phyloP scores from a whole-genome alignment of 495 filamentous ascomycete species.

The Cairneyella variabilis region DNA sequence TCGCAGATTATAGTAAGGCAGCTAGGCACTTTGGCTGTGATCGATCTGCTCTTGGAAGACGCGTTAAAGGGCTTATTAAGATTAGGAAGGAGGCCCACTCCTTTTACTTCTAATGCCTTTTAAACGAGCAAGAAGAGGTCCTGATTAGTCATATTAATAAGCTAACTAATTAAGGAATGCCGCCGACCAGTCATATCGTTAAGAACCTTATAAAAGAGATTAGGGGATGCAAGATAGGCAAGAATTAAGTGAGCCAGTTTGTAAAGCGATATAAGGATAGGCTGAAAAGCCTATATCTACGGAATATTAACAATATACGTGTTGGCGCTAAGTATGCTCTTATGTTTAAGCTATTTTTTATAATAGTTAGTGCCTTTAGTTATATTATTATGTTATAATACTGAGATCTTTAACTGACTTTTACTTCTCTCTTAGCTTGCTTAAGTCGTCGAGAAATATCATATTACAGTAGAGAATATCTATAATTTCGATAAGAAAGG shows the following conservation, averaged over 20 bases:
- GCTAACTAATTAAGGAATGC: slow-evolving; percentile 7
- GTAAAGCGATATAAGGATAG: not conserved
- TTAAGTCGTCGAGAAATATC: too few species aligned
- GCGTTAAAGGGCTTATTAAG: not conserved
- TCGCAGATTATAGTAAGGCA: not conserved
- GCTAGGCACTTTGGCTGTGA: not conserved
- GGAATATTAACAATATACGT: slow-evolving; percentile 13
- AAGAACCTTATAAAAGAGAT: slow-evolving; percentile 15
- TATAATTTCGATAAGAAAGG: too few species aligned
- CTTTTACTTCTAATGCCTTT: slow-evolving; percentile 3
- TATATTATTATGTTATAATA: not conserved
- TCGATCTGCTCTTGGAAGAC: not conserved
- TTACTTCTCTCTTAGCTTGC: too few species aligned
- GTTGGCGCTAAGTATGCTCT: not conserved
- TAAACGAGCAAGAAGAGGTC: not conserved
- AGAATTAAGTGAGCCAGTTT: slow-evolving; percentile 13
- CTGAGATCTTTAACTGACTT: too few species aligned
- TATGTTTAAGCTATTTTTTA: slow-evolving; percentile 7
- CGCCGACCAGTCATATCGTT: slow-evolving; percentile 10
- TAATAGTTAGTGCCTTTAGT: not conserved
- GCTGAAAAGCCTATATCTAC: slow-evolving; percentile 13
- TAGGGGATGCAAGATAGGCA: not conserved
- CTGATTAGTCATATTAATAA: slow-evolving; percentile 10
- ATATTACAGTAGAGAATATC: too few species aligned
- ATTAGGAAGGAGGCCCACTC: not conserved